Conservation (phyloP, 1,139 yeast species). For the Pichia sp. region DNA sequence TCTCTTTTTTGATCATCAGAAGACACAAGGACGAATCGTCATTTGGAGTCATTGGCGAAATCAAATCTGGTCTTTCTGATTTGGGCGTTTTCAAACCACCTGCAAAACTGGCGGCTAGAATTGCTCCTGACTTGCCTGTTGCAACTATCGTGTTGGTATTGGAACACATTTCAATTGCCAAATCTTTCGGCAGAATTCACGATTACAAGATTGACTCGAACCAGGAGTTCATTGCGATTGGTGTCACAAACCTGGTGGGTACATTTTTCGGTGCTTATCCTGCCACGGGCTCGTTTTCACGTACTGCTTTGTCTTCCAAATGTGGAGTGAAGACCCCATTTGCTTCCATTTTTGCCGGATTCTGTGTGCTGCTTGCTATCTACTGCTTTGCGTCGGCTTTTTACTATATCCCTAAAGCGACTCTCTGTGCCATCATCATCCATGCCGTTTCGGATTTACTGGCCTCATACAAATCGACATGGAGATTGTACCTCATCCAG, state of each 20-base stretch:
- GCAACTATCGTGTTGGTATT: constrained; percentile 73
- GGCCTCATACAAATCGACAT: constrained; percentile 63
- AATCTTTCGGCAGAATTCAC: constrained; percentile 87
- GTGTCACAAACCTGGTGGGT: constrained; percentile 83
- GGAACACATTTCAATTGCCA: constrained; percentile 91
- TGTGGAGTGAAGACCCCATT: constrained; percentile 95
- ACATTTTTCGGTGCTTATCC: constrained; percentile 92
- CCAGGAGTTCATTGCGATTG: constrained; percentile 92
- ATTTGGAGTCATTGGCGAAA: constrained; percentile 62
- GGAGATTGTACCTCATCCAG: constrained; percentile 64
- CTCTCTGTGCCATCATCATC: constrained; percentile 78
- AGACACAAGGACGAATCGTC: constrained; percentile 27
- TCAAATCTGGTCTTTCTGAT: constrained; percentile 73
- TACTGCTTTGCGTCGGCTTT: constrained; percentile 79
- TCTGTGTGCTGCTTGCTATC: constrained; percentile 77
- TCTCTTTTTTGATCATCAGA: constrained; percentile 41
- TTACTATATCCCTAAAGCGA: constrained; percentile 85
- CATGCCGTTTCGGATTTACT: constrained; percentile 92
- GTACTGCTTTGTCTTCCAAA: constrained; percentile 90
- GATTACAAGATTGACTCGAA: constrained; percentile 88
- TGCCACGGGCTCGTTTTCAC: constrained; percentile 91
- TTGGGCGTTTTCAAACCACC: constrained; percentile 71
- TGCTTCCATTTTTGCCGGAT: constrained; percentile 88
- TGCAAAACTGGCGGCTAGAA: constrained; percentile 44
- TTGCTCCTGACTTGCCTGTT: constrained; percentile 79